These are phyloP conservation scores for Capsicum rhomboideum DNA, from an alignment of 257 asterid genomes.

Conservation along the genomic window DNA sequence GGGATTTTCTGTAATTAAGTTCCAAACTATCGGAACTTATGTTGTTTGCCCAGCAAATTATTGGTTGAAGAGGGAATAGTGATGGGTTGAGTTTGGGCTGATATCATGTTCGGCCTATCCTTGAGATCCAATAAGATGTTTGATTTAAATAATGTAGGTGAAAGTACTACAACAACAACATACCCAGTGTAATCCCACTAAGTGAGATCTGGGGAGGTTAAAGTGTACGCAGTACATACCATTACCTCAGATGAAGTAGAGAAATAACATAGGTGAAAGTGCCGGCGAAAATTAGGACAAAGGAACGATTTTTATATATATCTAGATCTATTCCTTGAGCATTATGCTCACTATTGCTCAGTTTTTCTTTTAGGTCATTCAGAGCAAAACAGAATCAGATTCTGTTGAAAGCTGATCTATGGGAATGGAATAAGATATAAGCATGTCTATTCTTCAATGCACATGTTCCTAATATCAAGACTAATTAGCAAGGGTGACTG, in stretches of 20 bases:
- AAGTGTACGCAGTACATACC: no score
- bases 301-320: not conserved
- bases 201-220: no score
- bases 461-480: not conserved
- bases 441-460: not conserved
- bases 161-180: no score
- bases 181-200: no score
- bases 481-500: not conserved
- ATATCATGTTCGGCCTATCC: not conserved
- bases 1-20: no score
- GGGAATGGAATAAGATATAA: not conserved
- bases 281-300: not conserved
- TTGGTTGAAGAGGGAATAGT: no score
- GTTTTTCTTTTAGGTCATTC: not conserved
- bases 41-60: no score
- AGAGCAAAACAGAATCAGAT: not conserved
- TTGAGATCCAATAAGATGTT: not conserved
- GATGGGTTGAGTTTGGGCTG: no score
- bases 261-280: not conserved
- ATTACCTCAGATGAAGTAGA: no score
- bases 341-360: no score
- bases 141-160: no score
- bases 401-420: not conserved
- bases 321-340: not conserved
- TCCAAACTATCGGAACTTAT: no score